Percentiles rank a stretch among this genome's conserved stretches.
Evolutionary conservation across 2,329 filamentous ascomycete genomes (phyloP).

Genomic region (Aureobasidium subglaciale): DNA sequence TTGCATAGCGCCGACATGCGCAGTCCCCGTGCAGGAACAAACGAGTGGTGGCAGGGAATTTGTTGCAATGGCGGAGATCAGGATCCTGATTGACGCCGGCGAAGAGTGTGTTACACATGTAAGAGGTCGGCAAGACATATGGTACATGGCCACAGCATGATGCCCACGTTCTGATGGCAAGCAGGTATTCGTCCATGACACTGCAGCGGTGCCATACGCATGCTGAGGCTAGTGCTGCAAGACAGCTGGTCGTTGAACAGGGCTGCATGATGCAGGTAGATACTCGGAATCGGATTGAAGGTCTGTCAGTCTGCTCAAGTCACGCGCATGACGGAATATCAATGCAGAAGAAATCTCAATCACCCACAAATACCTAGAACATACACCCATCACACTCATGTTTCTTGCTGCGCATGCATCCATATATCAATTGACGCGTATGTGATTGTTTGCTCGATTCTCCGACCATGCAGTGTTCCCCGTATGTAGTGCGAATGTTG

Average conservation of each 20-base stretch:
- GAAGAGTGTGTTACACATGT: neutral
- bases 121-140: slow-evolving; percentile 6
- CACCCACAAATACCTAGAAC: too few relatives aligned
- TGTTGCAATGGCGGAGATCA: neutral
- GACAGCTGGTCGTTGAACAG: neutral
- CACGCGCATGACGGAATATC: neutral
- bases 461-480: neutral
- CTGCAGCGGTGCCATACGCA: neutral
- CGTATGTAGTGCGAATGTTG: slow-evolving; percentile 1
- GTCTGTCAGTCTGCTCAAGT: neutral
- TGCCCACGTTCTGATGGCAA: slow-evolving; percentile 10
- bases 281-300: neutral
- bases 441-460: neutral
- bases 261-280: neutral
- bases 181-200: neutral
- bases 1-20: neutral
- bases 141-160: neutral
- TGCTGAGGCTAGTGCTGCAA: neutral
- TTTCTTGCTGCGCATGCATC: neutral
- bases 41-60: neutral
- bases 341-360: neutral
- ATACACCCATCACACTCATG: too few relatives aligned
- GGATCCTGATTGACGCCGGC: neutral
- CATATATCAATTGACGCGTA: neutral
- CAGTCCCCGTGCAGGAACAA: neutral